Percentiles rank a stretch among this genome's conserved stretches.
phyloP scores from a whole-genome alignment of 1,284 basidiomycete genomes.

The Ceratobasidium sp. region DNA sequence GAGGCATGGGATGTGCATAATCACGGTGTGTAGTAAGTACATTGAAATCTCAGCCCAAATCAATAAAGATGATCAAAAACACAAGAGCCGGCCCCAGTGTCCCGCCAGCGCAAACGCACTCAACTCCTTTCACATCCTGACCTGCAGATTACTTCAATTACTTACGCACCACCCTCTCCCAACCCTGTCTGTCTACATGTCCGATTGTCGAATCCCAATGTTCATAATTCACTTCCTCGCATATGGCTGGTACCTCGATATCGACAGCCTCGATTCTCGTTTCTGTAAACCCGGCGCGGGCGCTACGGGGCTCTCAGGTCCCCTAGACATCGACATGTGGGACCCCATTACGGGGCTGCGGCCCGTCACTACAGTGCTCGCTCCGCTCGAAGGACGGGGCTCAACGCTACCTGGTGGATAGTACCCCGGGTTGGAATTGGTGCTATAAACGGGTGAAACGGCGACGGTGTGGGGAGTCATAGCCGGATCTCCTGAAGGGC shows the following conservation, averaged over 20 bases:
- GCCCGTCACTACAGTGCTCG: constrained; percentile 19
- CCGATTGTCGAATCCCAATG: neutral
- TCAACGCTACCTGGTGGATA: constrained; percentile 41
- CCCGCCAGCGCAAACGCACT: constrained; percentile 35
- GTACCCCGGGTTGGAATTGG: constrained; percentile 32
- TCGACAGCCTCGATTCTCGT: constrained; percentile 38
- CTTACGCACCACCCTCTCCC: neutral
- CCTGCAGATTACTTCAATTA: constrained; percentile 33
- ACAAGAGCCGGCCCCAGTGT: constrained; percentile 33
- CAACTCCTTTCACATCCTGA: constrained; percentile 40
- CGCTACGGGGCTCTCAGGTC: constrained; percentile 42
- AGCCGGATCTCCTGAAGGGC: constrained; percentile 6
- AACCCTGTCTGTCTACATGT: too few species aligned
- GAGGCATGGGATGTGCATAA: neutral
- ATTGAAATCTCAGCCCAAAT: constrained; percentile 42
- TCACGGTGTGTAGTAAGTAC: constrained; percentile 42
- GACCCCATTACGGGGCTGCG: constrained; percentile 34
- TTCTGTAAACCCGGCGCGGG: constrained; percentile 39
- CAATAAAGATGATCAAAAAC: constrained; percentile 44
- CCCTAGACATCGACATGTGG: constrained; percentile 10
- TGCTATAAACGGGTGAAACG: constrained; percentile 36
- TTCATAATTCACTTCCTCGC: constrained; percentile 31
- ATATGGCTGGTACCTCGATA: constrained; percentile 42
- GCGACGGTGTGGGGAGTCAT: constrained; percentile 36
- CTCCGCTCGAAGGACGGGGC: constrained; percentile 32